These are phyloP conservation scores for Diplodia corticola DNA, from an alignment of 2,329 filamentous ascomycete genomes.

Conservation along the genomic window DNA sequence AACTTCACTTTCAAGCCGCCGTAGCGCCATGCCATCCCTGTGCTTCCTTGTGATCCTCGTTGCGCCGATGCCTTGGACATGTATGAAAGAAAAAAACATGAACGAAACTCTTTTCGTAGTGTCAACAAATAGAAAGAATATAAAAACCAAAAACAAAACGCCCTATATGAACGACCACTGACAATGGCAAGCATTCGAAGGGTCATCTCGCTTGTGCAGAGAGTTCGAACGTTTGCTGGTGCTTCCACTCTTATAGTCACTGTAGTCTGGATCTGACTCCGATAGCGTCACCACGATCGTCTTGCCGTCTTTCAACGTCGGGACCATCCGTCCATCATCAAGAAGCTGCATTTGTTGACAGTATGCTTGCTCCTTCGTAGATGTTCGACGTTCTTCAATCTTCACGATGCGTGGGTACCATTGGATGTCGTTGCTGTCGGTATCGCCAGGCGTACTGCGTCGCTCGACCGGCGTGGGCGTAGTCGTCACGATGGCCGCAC, in stretches of 20 bases:
- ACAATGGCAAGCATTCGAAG: slow-evolving; percentile 19
- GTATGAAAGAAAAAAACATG: neutral
- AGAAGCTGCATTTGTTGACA: slow-evolving; percentile 66
- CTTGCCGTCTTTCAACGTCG: neutral
- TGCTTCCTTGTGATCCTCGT: slow-evolving; percentile 11
- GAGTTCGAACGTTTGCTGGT: neutral
- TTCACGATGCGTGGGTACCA: slow-evolving; percentile 62
- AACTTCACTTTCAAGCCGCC: slow-evolving; percentile 6
- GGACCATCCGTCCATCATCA: slow-evolving; percentile 48
- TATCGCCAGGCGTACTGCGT: neutral
- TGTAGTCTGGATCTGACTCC: slow-evolving; percentile 16
- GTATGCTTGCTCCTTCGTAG: slow-evolving; percentile 52
- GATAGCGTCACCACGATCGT: slow-evolving; percentile 4
- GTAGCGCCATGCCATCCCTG: slow-evolving; percentile 16
- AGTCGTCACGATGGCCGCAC: slow-evolving; percentile 24
- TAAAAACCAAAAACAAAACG: neutral
- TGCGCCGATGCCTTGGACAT: neutral
- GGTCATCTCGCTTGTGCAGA: slow-evolving; percentile 9
- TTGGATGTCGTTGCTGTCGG: slow-evolving; percentile 19
- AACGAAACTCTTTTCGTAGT: neutral
- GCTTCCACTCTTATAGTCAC: neutral
- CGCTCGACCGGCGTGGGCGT: neutral
- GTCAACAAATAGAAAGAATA: neutral
- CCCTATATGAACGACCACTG: slow-evolving; percentile 22
- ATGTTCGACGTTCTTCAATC: slow-evolving; percentile 63